Base-by-base conservation (phyloP, 2,329 filamentous ascomycete genomes). In the Fusarium nygamai region DNA sequence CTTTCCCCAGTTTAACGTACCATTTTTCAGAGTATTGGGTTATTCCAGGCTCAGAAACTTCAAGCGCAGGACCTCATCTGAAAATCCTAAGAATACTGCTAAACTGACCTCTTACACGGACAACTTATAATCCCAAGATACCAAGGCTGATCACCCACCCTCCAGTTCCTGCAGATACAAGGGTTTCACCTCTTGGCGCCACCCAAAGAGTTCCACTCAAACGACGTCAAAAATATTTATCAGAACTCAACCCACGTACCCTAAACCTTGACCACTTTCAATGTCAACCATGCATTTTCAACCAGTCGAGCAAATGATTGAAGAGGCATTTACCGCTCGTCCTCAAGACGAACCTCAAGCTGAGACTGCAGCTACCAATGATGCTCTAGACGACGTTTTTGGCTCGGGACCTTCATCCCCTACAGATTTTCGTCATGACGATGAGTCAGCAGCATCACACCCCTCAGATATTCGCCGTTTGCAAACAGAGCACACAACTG, bases 401-500 rank as follows among this genome's bases (percentile, higher is more conserved):
- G 82, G 81, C 33, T 78, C 78, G 4, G 76, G 61, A 9, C 70
- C 79, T 11, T 64, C 76, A 3, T 78, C 80, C 24, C 73, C 74
- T 17, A 65, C 63, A 24, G 69, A 61, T 20, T 64, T 72, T 33
- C 33, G 41, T 22, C 44, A 70, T 33, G 64, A 43, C 1, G 38
- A 62, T 34, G 66, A 53, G 11, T 66, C 70, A 34, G 54, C 67
- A 47, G 50, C 67, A n/a, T 46, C 73, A 59, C 85, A 89, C 61
- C 86, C 85, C 38, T 89, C 86, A 79, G 95, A 97, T 77, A 88
- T 96, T 58, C 90, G 89, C 27, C 91, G 93, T 31, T 88, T 98
- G 22, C 91, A 93, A 77, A 88, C 90, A 47, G 91, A 93, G 63
- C 94, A 98, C 81, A 89, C 91, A 60, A 98, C 93, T 13, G 92